A percentile compares a stretch with the other conserved stretches of the same genome.
These are phyloP conservation scores for Aegilops speltoides DNA, from an alignment of 176 grass and related monocot species.

Conservation along the genomic window DNA sequence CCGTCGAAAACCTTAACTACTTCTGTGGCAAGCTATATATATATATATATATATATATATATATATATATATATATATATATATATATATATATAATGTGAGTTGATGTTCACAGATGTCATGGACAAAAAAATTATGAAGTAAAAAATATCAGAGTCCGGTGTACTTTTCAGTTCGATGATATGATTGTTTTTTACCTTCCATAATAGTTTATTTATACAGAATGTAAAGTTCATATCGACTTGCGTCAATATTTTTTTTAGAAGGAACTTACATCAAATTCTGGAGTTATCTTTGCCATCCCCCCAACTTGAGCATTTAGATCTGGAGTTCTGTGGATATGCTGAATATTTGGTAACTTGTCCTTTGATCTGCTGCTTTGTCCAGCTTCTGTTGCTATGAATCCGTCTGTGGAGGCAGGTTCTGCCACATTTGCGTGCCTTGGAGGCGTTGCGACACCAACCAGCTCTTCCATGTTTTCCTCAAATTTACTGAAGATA, in stretches of 20 bases:
- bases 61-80: no score
- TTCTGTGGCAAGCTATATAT: no score
- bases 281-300: constrained; percentile 80
- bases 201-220: background rate
- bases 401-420: constrained; percentile 23
- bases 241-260: constrained; percentile 54
- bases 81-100: background rate
- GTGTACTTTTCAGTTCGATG: constrained; percentile 7
- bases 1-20: no score
- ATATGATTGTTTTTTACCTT: constrained; percentile 5
- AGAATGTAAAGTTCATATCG: background rate
- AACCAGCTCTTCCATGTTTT: constrained; percentile 69
- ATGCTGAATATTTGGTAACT: constrained; percentile 25
- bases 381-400: constrained; percentile 29
- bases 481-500: constrained; percentile 70
- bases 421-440: constrained; percentile 22
- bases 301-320: constrained; percentile 57
- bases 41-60: no score
- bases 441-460: constrained; percentile 37
- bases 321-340: constrained; percentile 46
- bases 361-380: constrained; percentile 42
- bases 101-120: no score
- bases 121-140: no score
- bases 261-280: constrained; percentile 52
- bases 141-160: background rate